phyloP scores from a whole-genome alignment of 1,139 yeast species.

The Diutina neorugosa region DNA sequence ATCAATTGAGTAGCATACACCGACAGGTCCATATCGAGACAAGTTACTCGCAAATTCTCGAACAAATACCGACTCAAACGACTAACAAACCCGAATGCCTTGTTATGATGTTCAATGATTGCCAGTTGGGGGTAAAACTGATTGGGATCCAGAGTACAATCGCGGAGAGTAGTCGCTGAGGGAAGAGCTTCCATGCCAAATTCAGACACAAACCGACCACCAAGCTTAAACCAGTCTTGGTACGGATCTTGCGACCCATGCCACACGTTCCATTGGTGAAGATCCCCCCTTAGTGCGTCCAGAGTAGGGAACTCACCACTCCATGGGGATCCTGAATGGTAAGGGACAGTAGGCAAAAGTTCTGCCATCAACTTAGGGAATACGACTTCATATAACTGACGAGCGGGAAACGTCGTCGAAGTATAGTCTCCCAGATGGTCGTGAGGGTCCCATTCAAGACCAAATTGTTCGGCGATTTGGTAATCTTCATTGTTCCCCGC shows the following conservation, averaged over 20 bases:
- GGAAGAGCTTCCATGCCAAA: constrained; percentile 37
- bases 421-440: constrained; percentile 18
- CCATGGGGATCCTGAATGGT: constrained; percentile 34
- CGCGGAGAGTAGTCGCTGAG: constrained; percentile 14
- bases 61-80: constrained; percentile 31
- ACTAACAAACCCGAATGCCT: constrained; percentile 33
- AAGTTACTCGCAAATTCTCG: constrained; percentile 24
- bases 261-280: constrained; percentile 42
- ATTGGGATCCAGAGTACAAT: constrained; percentile 18
- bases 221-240: constrained; percentile 27
- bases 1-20: constrained; percentile 36
- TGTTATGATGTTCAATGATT: constrained; percentile 27
- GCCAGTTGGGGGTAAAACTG: constrained; percentile 26
- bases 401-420: constrained; percentile 26
- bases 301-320: constrained; percentile 18
- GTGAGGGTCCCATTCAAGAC: constrained; percentile 18
- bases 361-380: constrained; percentile 20
- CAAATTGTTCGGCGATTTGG: constrained; percentile 24
- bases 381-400: constrained; percentile 24
- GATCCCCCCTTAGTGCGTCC: constrained; percentile 28
- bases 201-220: constrained; percentile 33
- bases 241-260: constrained; percentile 32
- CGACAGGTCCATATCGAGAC: constrained; percentile 26
- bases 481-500: constrained; percentile 40
- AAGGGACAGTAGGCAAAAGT: constrained; percentile 16